phyloP scores from a whole-genome alignment of 805 yeast species.

The Groenewaldozyma tartarivorans region DNA sequence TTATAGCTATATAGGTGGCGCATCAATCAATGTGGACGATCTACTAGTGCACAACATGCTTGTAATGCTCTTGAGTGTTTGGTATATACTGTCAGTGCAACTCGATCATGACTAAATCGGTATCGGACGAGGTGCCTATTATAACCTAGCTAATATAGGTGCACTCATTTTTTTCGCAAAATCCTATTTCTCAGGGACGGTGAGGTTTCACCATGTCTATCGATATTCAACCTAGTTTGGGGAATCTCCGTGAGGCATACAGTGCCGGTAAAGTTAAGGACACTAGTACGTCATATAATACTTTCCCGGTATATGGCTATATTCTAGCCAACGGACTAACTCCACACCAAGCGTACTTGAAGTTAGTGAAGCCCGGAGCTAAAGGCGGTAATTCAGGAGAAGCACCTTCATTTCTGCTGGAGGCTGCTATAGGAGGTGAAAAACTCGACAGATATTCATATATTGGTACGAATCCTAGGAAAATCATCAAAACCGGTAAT shows the following conservation, averaged over 20 bases:
- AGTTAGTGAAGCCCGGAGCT: slow-evolving; percentile 62
- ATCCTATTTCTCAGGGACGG: too few species aligned
- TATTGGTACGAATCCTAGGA: slow-evolving; percentile 78
- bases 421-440: slow-evolving; percentile 84
- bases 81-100: too few species aligned
- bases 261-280: not conserved
- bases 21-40: too few species aligned
- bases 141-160: too few species aligned
- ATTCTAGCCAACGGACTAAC: slow-evolving; percentile 71
- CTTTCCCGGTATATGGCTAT: slow-evolving; percentile 73
- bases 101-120: too few species aligned
- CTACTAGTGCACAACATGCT: too few species aligned
- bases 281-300: slow-evolving; percentile 31
- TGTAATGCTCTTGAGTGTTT: too few species aligned
- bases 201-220: slow-evolving; percentile 1
- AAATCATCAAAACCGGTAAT: slow-evolving; percentile 76
- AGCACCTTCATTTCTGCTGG: slow-evolving; percentile 73
- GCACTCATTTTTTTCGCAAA: too few species aligned
- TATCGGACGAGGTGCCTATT: too few species aligned
- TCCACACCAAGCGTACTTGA: slow-evolving; percentile 84
- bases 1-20: too few species aligned
- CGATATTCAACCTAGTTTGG: slow-evolving; percentile 5
- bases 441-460: slow-evolving; percentile 84
- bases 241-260: slow-evolving; percentile 1
- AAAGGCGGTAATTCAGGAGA: slow-evolving; percentile 29